These are phyloP conservation scores for Globisporangium nagaii DNA, from an alignment of 352 stramenopile genomes.

Conservation along the genomic window DNA sequence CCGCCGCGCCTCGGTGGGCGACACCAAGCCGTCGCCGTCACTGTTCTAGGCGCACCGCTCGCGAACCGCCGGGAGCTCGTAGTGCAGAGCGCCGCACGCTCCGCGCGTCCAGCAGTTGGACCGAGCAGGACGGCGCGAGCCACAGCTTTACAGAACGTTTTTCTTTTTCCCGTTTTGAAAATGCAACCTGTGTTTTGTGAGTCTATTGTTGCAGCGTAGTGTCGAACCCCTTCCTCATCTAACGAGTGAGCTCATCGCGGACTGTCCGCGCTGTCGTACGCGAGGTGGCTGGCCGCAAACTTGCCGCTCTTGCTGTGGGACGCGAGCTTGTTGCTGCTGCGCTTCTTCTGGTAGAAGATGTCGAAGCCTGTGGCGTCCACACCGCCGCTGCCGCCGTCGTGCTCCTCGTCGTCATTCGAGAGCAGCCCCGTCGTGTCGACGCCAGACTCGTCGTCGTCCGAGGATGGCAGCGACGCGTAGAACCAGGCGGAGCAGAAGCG, in stretches of 20 bases:
- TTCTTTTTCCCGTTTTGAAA: conserved; percentile 4
- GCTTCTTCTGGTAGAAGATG: conserved; percentile 4
- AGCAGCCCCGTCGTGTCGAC: conserved; percentile 42
- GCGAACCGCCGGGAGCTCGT: neutral
- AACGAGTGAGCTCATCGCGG: conserved; percentile 1
- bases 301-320: conserved; percentile 3
- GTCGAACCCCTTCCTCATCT: neutral
- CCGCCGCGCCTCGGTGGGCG: conserved; percentile 16
- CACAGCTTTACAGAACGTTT: conserved; percentile 1
- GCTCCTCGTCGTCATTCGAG: conserved; percentile 15
- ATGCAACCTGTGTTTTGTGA: conserved; percentile 2
- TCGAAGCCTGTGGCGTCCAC: conserved; percentile 1
- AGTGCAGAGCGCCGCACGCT: too few relatives aligned
- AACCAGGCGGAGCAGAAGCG: conserved; percentile 62
- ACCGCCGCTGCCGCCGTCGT: too few relatives aligned
- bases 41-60: conserved; percentile 54
- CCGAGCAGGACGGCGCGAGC: neutral
- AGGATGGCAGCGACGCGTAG: conserved; percentile 54
- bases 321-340: neutral
- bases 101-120: too few relatives aligned
- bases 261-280: conserved; percentile 7
- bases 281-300: neutral
- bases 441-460: conserved; percentile 58
- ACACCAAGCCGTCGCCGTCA: conserved; percentile 40
- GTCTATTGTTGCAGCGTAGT: conserved; percentile 1